Conservation (phyloP, 1,139 yeast species). For the Casaregolazyma lundiana region DNA sequence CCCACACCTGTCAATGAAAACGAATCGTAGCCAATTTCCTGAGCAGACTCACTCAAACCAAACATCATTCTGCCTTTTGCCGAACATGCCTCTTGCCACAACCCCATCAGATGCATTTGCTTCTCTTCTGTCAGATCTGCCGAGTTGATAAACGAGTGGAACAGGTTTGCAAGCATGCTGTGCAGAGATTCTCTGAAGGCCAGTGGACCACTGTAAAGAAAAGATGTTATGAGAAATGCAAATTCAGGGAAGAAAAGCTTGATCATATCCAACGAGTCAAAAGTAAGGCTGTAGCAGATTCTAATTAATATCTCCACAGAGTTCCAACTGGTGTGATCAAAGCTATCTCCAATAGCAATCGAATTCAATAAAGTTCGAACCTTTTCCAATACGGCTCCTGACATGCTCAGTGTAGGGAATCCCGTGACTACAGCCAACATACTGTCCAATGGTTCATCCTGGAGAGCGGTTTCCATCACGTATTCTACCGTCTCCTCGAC, state of each 20-base stretch:
- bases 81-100: constrained; percentile 59
- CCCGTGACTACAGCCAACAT: constrained; percentile 54
- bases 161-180: constrained; percentile 60
- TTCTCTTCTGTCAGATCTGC: constrained; percentile 47
- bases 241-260: constrained; percentile 71
- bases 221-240: constrained; percentile 61
- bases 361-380: constrained; percentile 45
- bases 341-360: constrained; percentile 27
- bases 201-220: constrained; percentile 68
- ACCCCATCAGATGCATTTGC: constrained; percentile 43
- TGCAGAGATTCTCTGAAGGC: constrained; percentile 66
- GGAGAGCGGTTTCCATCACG: constrained; percentile 71
- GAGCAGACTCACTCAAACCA: constrained; percentile 68
- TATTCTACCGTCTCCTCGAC: constrained; percentile 66
- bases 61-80: constrained; percentile 71
- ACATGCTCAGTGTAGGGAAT: constrained; percentile 67
- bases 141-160: constrained; percentile 66
- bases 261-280: constrained; percentile 64
- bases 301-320: constrained; percentile 69
- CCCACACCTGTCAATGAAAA: constrained; percentile 49
- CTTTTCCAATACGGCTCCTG: constrained; percentile 59
- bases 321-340: constrained; percentile 60
- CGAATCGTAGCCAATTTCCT: constrained; percentile 38
- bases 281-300: constrained; percentile 62
- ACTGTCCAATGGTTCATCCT: constrained; percentile 43